Evolutionary conservation across 306 rosid genomes (phyloP), one percentile per base, ranked within the genome.

Genomic region (Glycine soja): DNA sequence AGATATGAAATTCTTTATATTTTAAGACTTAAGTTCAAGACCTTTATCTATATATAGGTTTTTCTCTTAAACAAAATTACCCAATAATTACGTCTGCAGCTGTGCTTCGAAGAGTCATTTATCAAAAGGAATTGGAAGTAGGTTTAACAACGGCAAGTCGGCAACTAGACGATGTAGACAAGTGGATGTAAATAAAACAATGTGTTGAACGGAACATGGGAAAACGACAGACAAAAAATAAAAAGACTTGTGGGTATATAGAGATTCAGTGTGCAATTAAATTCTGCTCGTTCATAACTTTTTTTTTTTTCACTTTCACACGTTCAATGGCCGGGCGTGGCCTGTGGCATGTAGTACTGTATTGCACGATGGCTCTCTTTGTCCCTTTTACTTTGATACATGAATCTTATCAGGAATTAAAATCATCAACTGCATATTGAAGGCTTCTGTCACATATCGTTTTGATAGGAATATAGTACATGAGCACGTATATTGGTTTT

Each of bases 261-360:
- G 30, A 24, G 30, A 24, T 1, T 24, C 30, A 24, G 30, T 24
- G 30, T 24, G 30, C 30, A 24, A 24, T 24, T 24, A 7, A 50
- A 51, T 50, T 47, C 48, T 72, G 76, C 62, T 14, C 36, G 61
- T 24, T 24, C 30, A 24, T 72, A 24, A 71, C 76, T 70, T 6
- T 13, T 24, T 24, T 19, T 7, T 46, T n/a, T 47, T 6, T 11
- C 8, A 24, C 51, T 53, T 53, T 53, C 64, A 72, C 65, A 34
- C 12, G 32, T 52, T 72, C 48, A 72, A n/a, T 52, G 63, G 10
- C 34, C 32, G 32, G 75, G 59, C 70, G 73, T 45, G 54, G 12
- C 38, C 15, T 12, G 12, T 70, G 19, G 1, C 59, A 10, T 48
- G 36, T 68, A 16, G 30, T 71, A 71, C 63, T 34, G 36, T 34